phyloP scores from a whole-genome alignment of 208 protist genomes.

The Wallacemonas sp. region DNA sequence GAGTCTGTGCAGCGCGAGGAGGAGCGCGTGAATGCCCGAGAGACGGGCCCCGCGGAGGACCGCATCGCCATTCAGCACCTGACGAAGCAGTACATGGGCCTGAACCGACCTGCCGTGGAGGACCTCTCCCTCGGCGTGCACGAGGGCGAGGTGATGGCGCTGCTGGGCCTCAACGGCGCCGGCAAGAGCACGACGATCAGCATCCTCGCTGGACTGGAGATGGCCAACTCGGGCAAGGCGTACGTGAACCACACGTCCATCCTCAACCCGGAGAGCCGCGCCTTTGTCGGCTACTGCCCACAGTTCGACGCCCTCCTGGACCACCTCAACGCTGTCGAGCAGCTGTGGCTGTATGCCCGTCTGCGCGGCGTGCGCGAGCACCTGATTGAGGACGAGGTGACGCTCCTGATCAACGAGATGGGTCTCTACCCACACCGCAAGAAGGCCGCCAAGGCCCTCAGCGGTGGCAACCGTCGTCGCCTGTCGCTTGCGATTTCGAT shows the following conservation, averaged over 20 bases:
- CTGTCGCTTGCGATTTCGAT: constrained; percentile 87
- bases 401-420: constrained; percentile 48
- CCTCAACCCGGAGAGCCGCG: constrained; percentile 28
- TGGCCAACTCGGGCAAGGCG: constrained; percentile 63
- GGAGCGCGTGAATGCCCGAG: constrained; percentile 36
- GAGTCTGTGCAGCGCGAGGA: constrained; percentile 47
- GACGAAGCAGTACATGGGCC: constrained; percentile 48
- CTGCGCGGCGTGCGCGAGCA: constrained; percentile 61
- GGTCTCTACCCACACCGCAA: constrained; percentile 46
- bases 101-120: constrained; percentile 39
- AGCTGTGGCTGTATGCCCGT: constrained; percentile 89
- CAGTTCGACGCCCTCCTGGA: constrained; percentile 95
- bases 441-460: constrained; percentile 51
- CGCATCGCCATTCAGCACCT: constrained; percentile 71
- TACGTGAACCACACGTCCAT: constrained; percentile 67
- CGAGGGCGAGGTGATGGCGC: constrained; percentile 75
- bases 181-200: constrained; percentile 92
- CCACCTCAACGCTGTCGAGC: constrained; percentile 89
- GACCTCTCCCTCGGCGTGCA: constrained; percentile 78
- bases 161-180: constrained; percentile 92
- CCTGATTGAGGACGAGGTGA: constrained; percentile 47
- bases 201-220: constrained; percentile 80
- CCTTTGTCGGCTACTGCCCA: constrained; percentile 94
- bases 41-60: constrained; percentile 44
- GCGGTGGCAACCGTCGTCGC: constrained; percentile 89